phyloP scores from a whole-genome alignment of 441 rosid genomes.

The Adansonia grandidieri region DNA sequence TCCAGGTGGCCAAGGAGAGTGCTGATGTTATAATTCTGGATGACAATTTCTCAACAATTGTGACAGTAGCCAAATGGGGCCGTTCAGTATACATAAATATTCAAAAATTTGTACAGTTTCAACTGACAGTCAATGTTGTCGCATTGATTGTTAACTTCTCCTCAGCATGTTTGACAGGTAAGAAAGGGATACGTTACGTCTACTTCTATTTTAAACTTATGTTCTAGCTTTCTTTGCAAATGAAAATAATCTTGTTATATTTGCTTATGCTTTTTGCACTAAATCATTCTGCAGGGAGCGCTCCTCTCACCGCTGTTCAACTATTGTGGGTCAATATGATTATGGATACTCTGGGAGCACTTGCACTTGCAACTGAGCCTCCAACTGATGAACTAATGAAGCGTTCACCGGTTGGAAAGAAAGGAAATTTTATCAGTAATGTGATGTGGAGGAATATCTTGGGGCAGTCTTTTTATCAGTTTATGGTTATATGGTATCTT shows the following conservation, averaged over 20 bases:
- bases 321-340: constrained; percentile 82
- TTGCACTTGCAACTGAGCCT: constrained; percentile 70
- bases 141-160: constrained; percentile 68
- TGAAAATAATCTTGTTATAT: constrained; percentile 8
- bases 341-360: constrained; percentile 76
- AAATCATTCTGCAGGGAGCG: constrained; percentile 46
- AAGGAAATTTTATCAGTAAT: constrained; percentile 66
- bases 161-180: constrained; percentile 84
- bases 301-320: constrained; percentile 73
- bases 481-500: constrained; percentile 58
- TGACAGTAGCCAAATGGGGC: constrained; percentile 75
- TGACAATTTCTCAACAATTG: constrained; percentile 71
- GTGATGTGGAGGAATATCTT: constrained; percentile 78
- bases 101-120: constrained; percentile 74
- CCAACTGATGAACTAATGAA: constrained; percentile 63
- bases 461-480: constrained; percentile 69
- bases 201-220: constrained; percentile 2
- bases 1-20: constrained; percentile 81
- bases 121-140: constrained; percentile 67
- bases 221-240: background rate
- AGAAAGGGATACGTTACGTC: background rate
- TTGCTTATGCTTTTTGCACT: constrained; percentile 27
- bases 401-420: constrained; percentile 59
- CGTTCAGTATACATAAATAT: constrained; percentile 79
- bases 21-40: constrained; percentile 72